Evolutionary conservation across 1,284 basidiomycete genomes (phyloP).

Genomic region (Heterobasidion parviporum): DNA sequence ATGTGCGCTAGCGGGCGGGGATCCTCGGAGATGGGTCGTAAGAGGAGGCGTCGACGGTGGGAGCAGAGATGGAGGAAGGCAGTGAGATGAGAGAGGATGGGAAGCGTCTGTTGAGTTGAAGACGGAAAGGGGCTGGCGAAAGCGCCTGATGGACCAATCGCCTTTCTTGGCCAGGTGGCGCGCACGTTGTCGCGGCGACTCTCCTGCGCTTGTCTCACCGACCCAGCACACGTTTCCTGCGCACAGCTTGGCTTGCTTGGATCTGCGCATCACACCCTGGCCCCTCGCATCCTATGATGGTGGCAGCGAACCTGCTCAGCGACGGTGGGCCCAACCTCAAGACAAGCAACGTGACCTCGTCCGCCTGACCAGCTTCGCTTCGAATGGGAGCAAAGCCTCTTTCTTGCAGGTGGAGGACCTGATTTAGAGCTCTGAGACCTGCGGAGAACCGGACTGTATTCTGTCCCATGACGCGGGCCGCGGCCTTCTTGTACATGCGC

Average conservation of each 20-base stretch:
- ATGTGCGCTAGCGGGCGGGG: neutral
- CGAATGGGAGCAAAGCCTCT: no score
- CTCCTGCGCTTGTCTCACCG: neutral
- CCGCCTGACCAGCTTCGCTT: no score
- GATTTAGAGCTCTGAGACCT: no score
- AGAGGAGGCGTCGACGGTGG: neutral
- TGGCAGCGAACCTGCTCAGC: no score
- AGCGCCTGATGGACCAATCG: neutral
- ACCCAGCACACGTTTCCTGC: constrained; percentile 17
- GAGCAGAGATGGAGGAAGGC: neutral
- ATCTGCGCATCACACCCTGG: no score
- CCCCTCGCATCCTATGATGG: no score
- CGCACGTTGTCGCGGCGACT: neutral
- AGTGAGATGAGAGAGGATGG: neutral
- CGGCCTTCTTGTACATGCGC: no score
- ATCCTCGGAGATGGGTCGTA: neutral
- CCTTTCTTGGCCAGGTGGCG: neutral
- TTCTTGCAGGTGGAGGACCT: no score
- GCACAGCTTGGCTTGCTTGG: constrained; percentile 9
- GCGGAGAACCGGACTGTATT: no score
- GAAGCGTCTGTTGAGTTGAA: neutral
- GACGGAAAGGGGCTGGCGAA: neutral
- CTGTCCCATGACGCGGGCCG: no score
- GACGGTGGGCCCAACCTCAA: no score
- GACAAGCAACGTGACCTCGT: no score